These are phyloP conservation scores for Primulina tabacum DNA, from an alignment of 257 asterid species.

Conservation along the genomic window DNA sequence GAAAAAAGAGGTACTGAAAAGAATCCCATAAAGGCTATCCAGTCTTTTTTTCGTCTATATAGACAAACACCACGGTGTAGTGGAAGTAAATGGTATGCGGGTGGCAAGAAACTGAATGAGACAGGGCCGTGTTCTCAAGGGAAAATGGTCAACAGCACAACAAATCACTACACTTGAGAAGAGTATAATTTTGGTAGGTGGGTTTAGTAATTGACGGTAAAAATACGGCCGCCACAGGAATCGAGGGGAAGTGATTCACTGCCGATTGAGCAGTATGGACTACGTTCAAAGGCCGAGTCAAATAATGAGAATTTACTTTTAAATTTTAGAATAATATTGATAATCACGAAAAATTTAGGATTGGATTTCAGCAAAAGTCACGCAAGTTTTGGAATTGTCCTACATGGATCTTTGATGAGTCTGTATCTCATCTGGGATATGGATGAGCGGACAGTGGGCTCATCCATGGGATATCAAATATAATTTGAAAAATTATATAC, in stretches of 20 bases:
- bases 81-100: conserved; percentile 31
- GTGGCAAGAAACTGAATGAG: conserved; percentile 34
- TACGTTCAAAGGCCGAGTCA: too few species aligned
- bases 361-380: too few species aligned
- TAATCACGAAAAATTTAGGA: too few species aligned
- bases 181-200: conserved; percentile 37
- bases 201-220: conserved; percentile 36
- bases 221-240: conserved; percentile 1
- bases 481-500: too few species aligned
- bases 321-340: too few species aligned
- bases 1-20: neutral
- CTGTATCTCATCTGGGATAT: too few species aligned
- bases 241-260: conserved; percentile 11
- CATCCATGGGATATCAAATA: too few species aligned
- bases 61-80: conserved; percentile 26
- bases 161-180: conserved; percentile 23
- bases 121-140: conserved; percentile 27
- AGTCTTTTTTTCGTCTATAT: conserved; percentile 10
- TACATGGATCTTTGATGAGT: too few species aligned
- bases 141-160: conserved; percentile 33
- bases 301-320: neutral
- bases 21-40: conserved; percentile 24
- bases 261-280: neutral
- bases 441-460: too few species aligned
- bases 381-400: too few species aligned